Evolutionary conservation across 805 yeast genomes (phyloP), one percentile per base, ranked within the genome.

Genomic region (Starmerella sirachaensis): DNA sequence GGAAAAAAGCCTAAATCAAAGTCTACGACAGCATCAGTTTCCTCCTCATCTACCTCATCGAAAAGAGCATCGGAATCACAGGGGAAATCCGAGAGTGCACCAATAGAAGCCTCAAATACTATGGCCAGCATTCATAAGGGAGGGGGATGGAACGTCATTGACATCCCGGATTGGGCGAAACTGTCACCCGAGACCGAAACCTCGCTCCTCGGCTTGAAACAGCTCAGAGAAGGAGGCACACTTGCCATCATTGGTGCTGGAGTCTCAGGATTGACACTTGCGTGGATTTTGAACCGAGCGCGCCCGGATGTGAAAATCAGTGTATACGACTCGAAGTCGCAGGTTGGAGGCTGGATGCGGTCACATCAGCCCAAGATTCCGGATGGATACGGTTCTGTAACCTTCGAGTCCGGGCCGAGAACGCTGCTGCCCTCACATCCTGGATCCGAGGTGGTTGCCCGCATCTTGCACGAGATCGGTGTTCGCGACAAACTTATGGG

Each of bases 191-290:
- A 53, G 20, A 16, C 33, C 12, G 62, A 58, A 37, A 40, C 48
- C 6, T 38, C 37, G n/a, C 31, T 50, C 9, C 47, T 56, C 10
- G 51, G 58, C 6, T 40, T 57, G 11, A 49, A 50, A 34, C 45
- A 55, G 16, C 32, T 58, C 22, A 29, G 42, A 10, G 72, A 35
- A 8, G 51, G 52, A 21, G 53, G 49, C 1, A 57, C 57, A 16
- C 75, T 85, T 2, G 85, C 80, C 0, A 80, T 86, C 0, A 53
- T 85, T 1, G 98, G 98, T 0, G 78, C 81, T 1, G 98, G 98
- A 0, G 70, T 88, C 2, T 79, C 94, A 0, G 96, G 96, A 0
- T 63, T 91, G 3, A 63, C 84, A 2, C 40, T 60, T 8, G 59
- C 64, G 2, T 56, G 57, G 51, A 42, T 56, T 22, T 62, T 85